phyloP scores from a whole-genome alignment of 495 filamentous ascomycete genomes.

The Aspergillus campestris region DNA sequence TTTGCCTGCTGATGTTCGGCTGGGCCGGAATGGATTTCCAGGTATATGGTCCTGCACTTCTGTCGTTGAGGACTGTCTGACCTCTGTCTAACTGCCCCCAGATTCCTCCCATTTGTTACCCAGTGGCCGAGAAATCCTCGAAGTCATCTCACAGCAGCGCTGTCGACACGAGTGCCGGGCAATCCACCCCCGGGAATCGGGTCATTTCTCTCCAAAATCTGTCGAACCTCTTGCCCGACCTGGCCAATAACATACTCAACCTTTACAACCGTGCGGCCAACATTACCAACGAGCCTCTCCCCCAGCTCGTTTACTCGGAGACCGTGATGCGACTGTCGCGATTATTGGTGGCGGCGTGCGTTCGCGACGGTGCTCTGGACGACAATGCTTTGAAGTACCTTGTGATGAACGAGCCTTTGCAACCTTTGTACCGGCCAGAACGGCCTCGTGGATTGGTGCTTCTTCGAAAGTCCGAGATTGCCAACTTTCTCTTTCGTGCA shows the following conservation, averaged over 20 bases:
- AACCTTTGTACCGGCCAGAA: slow-evolving; percentile 30
- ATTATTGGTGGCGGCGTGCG: slow-evolving; percentile 60
- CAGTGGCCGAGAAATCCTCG: slow-evolving; percentile 45
- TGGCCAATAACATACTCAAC: slow-evolving; percentile 74
- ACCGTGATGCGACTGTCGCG: slow-evolving; percentile 71
- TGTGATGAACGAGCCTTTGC: slow-evolving; percentile 46
- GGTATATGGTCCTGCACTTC: slow-evolving; percentile 33
- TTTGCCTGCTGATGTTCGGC: slow-evolving; percentile 74
- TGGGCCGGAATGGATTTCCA: slow-evolving; percentile 84
- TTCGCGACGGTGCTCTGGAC: slow-evolving; percentile 59
- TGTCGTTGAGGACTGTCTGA: neutral
- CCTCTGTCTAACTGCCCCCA: slow-evolving; percentile 13
- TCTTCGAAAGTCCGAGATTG: slow-evolving; percentile 55
- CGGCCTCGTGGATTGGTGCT: slow-evolving; percentile 33
- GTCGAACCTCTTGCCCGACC: slow-evolving; percentile 55
- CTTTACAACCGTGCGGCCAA: slow-evolving; percentile 68
- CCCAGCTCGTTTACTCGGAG: slow-evolving; percentile 74
- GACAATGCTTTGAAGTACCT: slow-evolving; percentile 60
- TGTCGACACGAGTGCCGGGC: slow-evolving; percentile 34
- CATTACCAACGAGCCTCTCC: slow-evolving; percentile 72
- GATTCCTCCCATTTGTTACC: slow-evolving; percentile 57
- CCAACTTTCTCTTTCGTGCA: slow-evolving; percentile 60
- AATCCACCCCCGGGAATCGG: slow-evolving; percentile 37
- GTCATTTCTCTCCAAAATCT: slow-evolving; percentile 55
- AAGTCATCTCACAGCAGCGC: slow-evolving; percentile 32